These are phyloP conservation scores for Rosa persica DNA, from an alignment of 306 rosid genomes.

Conservation along the genomic window DNA sequence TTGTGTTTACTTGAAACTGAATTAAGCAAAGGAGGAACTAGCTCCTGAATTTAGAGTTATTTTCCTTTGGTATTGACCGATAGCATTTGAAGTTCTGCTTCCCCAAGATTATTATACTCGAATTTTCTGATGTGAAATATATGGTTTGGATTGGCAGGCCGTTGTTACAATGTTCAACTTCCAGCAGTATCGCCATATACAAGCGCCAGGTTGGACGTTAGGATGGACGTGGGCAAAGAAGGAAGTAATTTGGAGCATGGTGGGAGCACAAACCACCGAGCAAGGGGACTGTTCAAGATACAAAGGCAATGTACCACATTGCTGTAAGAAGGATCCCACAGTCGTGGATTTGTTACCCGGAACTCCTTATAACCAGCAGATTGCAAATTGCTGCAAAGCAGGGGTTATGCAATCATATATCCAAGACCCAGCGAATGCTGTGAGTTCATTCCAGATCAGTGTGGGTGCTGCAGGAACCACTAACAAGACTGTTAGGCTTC, in stretches of 20 bases:
- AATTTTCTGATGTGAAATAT: constrained; percentile 11
- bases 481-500: constrained; percentile 77
- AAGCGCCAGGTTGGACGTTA: constrained; percentile 85
- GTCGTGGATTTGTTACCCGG: constrained; percentile 93
- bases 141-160: constrained; percentile 57
- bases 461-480: constrained; percentile 95
- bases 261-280: constrained; percentile 87
- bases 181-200: constrained; percentile 93
- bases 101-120: neutral
- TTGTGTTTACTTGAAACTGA: constrained; percentile 1
- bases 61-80: neutral
- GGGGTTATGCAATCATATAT: constrained; percentile 82
- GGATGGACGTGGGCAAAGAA: constrained; percentile 99
- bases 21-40: neutral
- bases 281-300: constrained; percentile 94
- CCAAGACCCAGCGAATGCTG: constrained; percentile 72
- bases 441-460: constrained; percentile 85
- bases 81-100: neutral
- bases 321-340: constrained; percentile 81
- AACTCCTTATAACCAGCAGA: constrained; percentile 92
- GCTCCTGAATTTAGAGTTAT: neutral
- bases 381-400: constrained; percentile 94
- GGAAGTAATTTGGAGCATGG: constrained; percentile 92
- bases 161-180: constrained; percentile 90
- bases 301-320: constrained; percentile 78